phyloP scores from a whole-genome alignment of 106 monocot genomes.

The Allium fistulosum region DNA sequence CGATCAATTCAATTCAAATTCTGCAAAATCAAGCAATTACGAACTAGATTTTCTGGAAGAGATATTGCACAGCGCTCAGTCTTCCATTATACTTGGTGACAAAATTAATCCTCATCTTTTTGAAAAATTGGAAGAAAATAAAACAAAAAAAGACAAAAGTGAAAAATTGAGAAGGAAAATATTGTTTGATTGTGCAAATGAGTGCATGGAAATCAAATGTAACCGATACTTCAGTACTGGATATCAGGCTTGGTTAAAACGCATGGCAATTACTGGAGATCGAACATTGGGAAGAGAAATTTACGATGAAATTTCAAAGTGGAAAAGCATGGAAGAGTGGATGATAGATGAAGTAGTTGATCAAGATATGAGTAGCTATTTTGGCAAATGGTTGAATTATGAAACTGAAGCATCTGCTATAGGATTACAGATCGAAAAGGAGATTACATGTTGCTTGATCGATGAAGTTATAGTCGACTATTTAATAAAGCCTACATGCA shows the following conservation, averaged over 20 bases:
- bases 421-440: slow-evolving; percentile 42
- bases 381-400: slow-evolving; percentile 78
- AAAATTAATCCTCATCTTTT: slow-evolving; percentile 37
- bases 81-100: not conserved
- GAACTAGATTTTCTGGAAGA: slow-evolving; percentile 39
- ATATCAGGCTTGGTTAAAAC: slow-evolving; percentile 51
- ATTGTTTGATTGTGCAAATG: slow-evolving; percentile 65
- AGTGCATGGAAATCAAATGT: slow-evolving; percentile 48
- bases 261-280: slow-evolving; percentile 14
- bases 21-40: slow-evolving; percentile 1
- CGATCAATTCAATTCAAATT: not conserved
- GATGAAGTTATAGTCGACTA: slow-evolving; percentile 59
- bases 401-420: slow-evolving; percentile 56
- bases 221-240: slow-evolving; percentile 45
- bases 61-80: slow-evolving; percentile 3
- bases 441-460: slow-evolving; percentile 40
- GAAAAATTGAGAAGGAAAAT: slow-evolving; percentile 37
- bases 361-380: slow-evolving; percentile 64
- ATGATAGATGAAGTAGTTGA: slow-evolving; percentile 92
- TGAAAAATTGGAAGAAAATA: slow-evolving; percentile 40
- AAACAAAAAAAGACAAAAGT: slow-evolving; percentile 10
- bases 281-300: slow-evolving; percentile 37
- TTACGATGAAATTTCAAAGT: slow-evolving; percentile 44
- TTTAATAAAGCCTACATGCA: not conserved
- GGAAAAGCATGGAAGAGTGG: slow-evolving; percentile 53